phyloP scores from a whole-genome alignment of 148 eudicot genomes.

The Salicornia ramosissima region DNA sequence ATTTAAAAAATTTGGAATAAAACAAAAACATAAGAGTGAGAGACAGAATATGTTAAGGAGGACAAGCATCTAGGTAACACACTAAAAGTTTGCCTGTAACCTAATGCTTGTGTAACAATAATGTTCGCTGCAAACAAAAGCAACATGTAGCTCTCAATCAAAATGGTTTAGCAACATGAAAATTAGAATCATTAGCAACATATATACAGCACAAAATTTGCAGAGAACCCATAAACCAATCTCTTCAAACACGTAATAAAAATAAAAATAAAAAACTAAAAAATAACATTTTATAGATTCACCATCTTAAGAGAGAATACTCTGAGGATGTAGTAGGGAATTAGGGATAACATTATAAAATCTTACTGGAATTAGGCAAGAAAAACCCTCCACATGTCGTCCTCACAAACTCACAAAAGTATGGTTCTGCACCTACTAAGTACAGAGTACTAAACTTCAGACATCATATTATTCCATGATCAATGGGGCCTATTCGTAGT shows the following conservation, averaged over 20 bases:
- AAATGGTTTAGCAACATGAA: background rate
- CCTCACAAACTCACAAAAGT: no score
- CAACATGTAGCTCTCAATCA: background rate
- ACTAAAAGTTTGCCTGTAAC: background rate
- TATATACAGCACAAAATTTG: no score
- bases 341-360: no score
- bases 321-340: background rate
- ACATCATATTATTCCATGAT: no score
- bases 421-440: no score
- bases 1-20: slow-evolving; percentile 5
- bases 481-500: background rate
- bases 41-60: background rate
- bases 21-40: background rate
- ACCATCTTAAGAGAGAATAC: background rate
- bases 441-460: no score
- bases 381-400: no score
- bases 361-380: background rate
- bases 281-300: background rate
- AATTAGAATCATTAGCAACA: background rate
- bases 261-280: background rate
- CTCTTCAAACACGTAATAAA: no score
- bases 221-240: no score
- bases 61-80: background rate
- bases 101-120: slow-evolving; percentile 5
- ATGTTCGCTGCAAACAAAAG: background rate